Percentiles rank a stretch among this genome's conserved stretches.
Conservation (phyloP, 1,139 yeast species). For the Pichia terricola region DNA sequence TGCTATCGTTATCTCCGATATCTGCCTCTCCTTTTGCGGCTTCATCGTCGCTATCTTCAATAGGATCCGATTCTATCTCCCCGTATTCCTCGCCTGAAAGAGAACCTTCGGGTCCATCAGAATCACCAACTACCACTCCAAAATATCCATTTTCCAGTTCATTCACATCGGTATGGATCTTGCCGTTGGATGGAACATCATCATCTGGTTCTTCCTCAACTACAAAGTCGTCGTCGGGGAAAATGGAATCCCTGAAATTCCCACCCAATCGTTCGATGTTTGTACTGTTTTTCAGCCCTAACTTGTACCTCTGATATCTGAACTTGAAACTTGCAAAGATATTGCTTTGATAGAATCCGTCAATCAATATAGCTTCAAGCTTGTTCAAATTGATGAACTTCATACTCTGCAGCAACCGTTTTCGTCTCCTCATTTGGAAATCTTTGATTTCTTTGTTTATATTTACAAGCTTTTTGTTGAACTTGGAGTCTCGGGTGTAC, state of each 20-base stretch:
- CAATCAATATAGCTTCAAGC: conserved; percentile 16
- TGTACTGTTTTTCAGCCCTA: not conserved
- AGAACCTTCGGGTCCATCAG: conserved; percentile 9
- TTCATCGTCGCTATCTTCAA: conserved; percentile 17
- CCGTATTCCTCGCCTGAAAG: conserved; percentile 12
- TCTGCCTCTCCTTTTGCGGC: conserved; percentile 7
- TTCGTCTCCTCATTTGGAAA: conserved; percentile 12
- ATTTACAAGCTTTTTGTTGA: conserved; percentile 8
- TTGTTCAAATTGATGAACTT: conserved; percentile 6
- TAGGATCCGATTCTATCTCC: conserved; percentile 23
- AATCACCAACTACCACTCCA: not conserved
- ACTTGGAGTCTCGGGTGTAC: conserved; percentile 24
- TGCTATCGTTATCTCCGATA: not conserved
- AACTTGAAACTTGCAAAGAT: conserved; percentile 19
- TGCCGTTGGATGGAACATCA: conserved; percentile 1
- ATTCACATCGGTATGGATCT: not conserved
- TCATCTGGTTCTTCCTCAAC: not conserved
- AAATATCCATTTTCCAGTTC: not conserved
- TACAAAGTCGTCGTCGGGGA: conserved; percentile 20
- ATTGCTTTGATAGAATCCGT: conserved; percentile 23
- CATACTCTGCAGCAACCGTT: not conserved
- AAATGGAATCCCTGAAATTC: conserved; percentile 16
- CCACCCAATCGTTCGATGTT: conserved; percentile 19
- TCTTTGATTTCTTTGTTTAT: conserved; percentile 13
- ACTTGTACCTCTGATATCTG: conserved; percentile 5